Base-by-base conservation (phyloP, 2,329 filamentous ascomycete species). In the Fusarium brachygibbosum region DNA sequence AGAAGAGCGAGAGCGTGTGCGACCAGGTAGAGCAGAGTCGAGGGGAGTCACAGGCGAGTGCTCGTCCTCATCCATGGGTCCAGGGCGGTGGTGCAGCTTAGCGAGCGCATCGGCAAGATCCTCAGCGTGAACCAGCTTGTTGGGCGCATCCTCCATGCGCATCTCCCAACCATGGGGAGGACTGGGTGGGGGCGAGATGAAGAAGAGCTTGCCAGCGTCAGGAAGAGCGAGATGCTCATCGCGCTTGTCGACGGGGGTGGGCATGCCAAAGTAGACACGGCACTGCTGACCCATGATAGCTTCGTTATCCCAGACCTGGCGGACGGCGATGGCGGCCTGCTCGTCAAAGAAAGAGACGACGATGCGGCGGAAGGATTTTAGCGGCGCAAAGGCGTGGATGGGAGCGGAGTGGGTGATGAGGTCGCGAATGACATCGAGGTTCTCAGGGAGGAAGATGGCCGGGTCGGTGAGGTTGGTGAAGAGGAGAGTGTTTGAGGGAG, bases 361-460 rank as follows among this genome's bases (percentile, higher is more conserved):
- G 75, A 96, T 93, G 78, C 93, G 90, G 69, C 90, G 88, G 85
- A 96, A 93, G 9, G 91, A 94, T 78, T 93, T 93, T 67, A 96
- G 87, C 0, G 93, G 93, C 13, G 91, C 88, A 86, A 92, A 96
- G 62, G 90, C 89, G 81, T 93, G 90, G 69, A 95, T 88, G 51
- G 88, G 85, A 4, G 91, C 91, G n/a, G 90, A 88, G 50, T 86
- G 79, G 75, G 87, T 83, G 78, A 96, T 90, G 62, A 93, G 88
- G 56, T 89, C 85, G 76, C 89, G 90, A 74, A 95, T 92, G 64
- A 87, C 88, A 74, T 91, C 87, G 62, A 95, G 85, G 80, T 93
- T 93, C 66, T 90, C 86, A 19, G 91, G 84, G 61, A 87, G 84
- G 85, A 95, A 96, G 82, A 93, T 89, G 75, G 91, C 89, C 62